These are phyloP conservation scores for Colletotrichum truncatum DNA, from an alignment of 2,329 filamentous ascomycete species.

Conservation along the genomic window DNA sequence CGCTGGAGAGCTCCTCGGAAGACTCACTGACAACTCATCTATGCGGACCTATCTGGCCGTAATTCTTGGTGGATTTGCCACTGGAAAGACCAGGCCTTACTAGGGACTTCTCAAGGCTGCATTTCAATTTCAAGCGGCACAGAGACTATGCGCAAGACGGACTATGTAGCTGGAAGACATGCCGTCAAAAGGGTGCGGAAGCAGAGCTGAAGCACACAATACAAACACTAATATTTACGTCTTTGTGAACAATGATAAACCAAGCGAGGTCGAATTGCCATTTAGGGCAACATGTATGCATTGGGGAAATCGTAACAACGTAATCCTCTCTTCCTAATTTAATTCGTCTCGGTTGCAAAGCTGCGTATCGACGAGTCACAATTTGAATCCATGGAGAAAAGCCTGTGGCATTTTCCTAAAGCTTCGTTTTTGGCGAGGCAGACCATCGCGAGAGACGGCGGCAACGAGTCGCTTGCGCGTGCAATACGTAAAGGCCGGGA, in stretches of 20 bases:
- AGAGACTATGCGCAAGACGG: background rate
- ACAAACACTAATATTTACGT: constrained; percentile 13
- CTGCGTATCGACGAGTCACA: background rate
- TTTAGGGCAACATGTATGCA: background rate
- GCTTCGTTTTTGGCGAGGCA: background rate
- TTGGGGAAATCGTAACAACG: background rate
- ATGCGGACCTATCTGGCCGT: background rate
- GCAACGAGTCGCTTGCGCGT: constrained; percentile 27
- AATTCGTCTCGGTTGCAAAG: background rate
- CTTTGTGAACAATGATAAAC: background rate
- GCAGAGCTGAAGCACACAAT: constrained; percentile 25
- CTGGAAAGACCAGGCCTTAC: background rate
- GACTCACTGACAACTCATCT: background rate
- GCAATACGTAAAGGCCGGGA: constrained; percentile 15
- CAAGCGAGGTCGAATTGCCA: background rate
- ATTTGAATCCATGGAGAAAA: background rate
- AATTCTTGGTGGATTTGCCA: background rate
- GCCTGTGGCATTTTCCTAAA: background rate
- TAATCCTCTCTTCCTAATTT: background rate
- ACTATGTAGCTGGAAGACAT: constrained; percentile 18
- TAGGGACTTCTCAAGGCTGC: background rate
- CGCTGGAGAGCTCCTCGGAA: background rate
- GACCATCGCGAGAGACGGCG: background rate
- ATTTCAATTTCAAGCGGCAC: background rate
- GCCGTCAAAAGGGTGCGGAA: background rate